Evolutionary conservation across 2,329 filamentous ascomycete genomes (phyloP).

Genomic region (Ceratocystis alfenasii): DNA sequence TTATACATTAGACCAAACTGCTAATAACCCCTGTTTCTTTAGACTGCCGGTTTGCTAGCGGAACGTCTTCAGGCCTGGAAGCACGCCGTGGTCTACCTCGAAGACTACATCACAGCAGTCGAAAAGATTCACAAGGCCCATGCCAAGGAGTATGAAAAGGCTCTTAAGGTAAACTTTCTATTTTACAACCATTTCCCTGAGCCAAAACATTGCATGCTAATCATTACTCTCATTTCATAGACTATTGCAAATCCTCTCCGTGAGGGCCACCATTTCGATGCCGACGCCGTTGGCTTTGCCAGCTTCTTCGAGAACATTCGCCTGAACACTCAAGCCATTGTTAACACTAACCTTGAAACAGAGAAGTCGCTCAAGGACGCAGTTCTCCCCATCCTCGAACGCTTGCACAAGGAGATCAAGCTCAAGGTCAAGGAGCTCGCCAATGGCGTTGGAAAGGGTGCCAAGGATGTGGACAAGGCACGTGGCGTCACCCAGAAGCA

Average conservation of each 20-base stretch:
- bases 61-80: conserved; percentile 93
- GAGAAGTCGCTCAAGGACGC: conserved; percentile 79
- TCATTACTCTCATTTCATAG: conserved; percentile 33
- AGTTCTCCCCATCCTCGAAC: conserved; percentile 77
- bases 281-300: conserved; percentile 73
- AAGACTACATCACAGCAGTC: conserved; percentile 75
- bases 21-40: conserved; percentile 9
- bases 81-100: conserved; percentile 79
- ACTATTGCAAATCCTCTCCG: conserved; percentile 74
- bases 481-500: conserved; percentile 83
- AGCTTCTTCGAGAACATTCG: conserved; percentile 91
- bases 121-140: conserved; percentile 78
- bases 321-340: conserved; percentile 78
- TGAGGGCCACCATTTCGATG: conserved; percentile 88
- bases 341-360: conserved; percentile 81
- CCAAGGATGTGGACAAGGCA: conserved; percentile 86
- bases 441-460: conserved; percentile 66
- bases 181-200: conserved; percentile 26
- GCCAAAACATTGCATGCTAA: conserved; percentile 13
- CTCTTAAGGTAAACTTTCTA: conserved; percentile 55
- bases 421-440: conserved; percentile 84
- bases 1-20: not conserved
- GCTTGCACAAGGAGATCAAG: conserved; percentile 92
- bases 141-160: conserved; percentile 89
- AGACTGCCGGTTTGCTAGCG: conserved; percentile 69